Percentiles rank a stretch among this genome's conserved stretches.
phyloP scores from a whole-genome alignment of 2,329 filamentous ascomycete species.

The Microcyclosporella mali region DNA sequence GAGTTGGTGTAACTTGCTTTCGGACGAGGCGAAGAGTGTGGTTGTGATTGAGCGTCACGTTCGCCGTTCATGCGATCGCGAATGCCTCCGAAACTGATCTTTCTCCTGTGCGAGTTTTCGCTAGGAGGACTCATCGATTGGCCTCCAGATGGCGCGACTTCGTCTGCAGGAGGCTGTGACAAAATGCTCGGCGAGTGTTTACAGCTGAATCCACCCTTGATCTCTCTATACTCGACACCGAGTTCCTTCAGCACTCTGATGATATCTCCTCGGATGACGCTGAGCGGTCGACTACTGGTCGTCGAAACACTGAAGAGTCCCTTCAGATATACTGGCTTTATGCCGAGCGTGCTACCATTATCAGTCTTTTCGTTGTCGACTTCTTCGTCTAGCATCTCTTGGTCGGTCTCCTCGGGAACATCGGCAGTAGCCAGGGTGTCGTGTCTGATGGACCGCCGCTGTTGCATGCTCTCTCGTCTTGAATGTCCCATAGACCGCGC shows the following conservation, averaged over 20 bases:
- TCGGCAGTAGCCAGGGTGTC: slow-evolving; percentile 56
- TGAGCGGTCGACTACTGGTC: slow-evolving; percentile 83
- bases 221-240: slow-evolving; percentile 85
- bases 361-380: slow-evolving; percentile 45
- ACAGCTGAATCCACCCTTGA: slow-evolving; percentile 89
- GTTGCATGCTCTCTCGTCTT: slow-evolving; percentile 85
- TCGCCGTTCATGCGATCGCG: slow-evolving; percentile 55
- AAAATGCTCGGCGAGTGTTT: slow-evolving; percentile 82
- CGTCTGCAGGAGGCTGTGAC: slow-evolving; percentile 54
- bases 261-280: slow-evolving; percentile 80
- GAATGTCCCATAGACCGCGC: slow-evolving; percentile 87
- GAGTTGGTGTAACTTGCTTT: slow-evolving; percentile 75
- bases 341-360: slow-evolving; percentile 61
- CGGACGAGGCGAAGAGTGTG: slow-evolving; percentile 51
- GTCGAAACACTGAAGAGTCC: slow-evolving; percentile 96
- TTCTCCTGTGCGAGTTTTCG: slow-evolving; percentile 57
- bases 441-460: slow-evolving; percentile 59
- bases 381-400: slow-evolving; percentile 58
- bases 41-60: slow-evolving; percentile 55
- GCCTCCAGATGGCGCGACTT: slow-evolving; percentile 48
- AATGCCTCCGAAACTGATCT: slow-evolving; percentile 77
- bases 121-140: slow-evolving; percentile 45
- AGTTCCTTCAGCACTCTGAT: slow-evolving; percentile 83
- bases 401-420: slow-evolving; percentile 85
- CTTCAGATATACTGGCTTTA: slow-evolving; percentile 93